Percentiles rank a stretch among this genome's conserved stretches.
Evolutionary conservation across 352 stramenopile genomes (phyloP).

Genomic region (Phytophthora capsici): DNA sequence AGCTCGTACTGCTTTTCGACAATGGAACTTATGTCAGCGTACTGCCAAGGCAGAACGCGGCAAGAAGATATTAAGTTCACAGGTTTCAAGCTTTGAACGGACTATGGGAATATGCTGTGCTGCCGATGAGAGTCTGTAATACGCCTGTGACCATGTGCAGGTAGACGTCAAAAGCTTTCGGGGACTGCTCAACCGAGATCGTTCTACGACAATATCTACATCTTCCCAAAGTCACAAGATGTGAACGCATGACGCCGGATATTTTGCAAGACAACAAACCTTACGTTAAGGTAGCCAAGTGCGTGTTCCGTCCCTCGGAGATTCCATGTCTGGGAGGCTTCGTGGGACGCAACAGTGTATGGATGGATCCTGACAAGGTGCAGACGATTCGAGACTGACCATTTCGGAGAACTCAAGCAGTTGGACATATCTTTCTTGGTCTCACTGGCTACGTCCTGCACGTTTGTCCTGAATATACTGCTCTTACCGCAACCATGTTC

Average conservation of each 20-base stretch:
- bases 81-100: too few species aligned
- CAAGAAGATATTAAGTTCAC: too few species aligned
- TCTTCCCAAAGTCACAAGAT: slow-evolving; percentile 3
- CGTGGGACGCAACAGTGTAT: background rate
- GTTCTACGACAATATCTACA: slow-evolving; percentile 15
- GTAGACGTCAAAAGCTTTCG: slow-evolving; percentile 1
- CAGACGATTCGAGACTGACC: too few species aligned
- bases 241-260: slow-evolving; percentile 2
- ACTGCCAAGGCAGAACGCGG: slow-evolving; percentile 33
- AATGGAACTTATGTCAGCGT: slow-evolving; percentile 29
- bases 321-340: slow-evolving; percentile 6
- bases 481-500: background rate
- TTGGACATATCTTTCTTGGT: background rate
- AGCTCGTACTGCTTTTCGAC: slow-evolving; percentile 2
- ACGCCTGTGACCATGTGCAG: too few species aligned
- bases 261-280: slow-evolving; percentile 10
- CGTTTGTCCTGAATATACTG: background rate
- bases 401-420: slow-evolving; percentile 1
- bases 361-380: too few species aligned
- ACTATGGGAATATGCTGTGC: too few species aligned
- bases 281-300: slow-evolving; percentile 11
- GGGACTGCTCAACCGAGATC: slow-evolving; percentile 3
- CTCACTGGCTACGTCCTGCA: background rate
- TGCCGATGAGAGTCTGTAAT: too few species aligned
- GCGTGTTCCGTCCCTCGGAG: background rate